phyloP scores from a whole-genome alignment of 345 rosid genomes.

The Heritiera fomes region DNA sequence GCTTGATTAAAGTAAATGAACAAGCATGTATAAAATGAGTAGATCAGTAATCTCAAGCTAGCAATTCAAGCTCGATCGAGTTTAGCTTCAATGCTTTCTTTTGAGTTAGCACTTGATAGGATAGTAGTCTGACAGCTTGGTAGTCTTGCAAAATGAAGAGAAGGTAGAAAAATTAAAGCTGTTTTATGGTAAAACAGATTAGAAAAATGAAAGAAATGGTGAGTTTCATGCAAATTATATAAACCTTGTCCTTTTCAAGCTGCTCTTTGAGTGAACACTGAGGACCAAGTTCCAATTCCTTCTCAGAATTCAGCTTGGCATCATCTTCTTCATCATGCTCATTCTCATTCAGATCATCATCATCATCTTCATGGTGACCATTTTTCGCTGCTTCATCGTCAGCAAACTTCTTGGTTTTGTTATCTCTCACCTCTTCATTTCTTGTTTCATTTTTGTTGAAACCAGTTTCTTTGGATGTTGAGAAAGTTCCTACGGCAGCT shows the following conservation, averaged over 20 bases:
- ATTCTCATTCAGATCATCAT: background rate
- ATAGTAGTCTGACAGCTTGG: too few relatives aligned
- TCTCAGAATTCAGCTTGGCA: conserved; percentile 28
- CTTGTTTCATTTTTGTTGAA: background rate
- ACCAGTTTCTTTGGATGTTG: conserved; percentile 12
- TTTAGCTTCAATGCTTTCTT: too few relatives aligned
- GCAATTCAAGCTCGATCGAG: too few relatives aligned
- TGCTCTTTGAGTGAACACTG: conserved; percentile 48
- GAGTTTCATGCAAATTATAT: background rate
- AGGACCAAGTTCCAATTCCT: conserved; percentile 37
- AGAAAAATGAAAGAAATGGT: background rate
- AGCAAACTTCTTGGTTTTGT: background rate
- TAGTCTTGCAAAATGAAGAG: too few relatives aligned
- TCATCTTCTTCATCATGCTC: conserved; percentile 33
- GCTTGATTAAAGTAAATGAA: too few relatives aligned
- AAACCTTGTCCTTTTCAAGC: conserved; percentile 45
- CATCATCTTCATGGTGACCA: background rate
- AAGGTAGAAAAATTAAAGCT: too few relatives aligned
- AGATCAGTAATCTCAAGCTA: too few relatives aligned
- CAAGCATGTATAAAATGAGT: too few relatives aligned
- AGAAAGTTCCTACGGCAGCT: conserved; percentile 15
- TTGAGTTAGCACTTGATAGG: too few relatives aligned
- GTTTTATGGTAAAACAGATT: background rate
- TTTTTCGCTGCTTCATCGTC: background rate
- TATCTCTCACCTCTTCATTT: conserved; percentile 1